Evolutionary conservation across 228 moss, liverwort and hornwort species (phyloP).

Genomic region (Sphagnum fallax): DNA sequence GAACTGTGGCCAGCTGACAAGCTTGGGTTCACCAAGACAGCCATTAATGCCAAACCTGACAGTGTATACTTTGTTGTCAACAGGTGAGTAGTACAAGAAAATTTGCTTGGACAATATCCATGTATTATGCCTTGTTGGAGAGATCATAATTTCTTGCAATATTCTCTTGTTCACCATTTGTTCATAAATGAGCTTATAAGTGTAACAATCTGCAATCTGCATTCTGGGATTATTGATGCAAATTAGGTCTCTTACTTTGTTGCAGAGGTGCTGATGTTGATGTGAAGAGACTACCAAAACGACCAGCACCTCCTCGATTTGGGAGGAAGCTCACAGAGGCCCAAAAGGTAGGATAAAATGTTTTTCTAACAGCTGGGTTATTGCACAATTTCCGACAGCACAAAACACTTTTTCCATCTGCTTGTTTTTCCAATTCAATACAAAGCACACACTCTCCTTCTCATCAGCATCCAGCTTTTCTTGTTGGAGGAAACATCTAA

Average conservation of each 20-base stretch:
- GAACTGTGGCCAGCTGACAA: slow-evolving; percentile 97
- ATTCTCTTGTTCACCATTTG: too few relatives aligned
- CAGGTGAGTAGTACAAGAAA: slow-evolving; percentile 24
- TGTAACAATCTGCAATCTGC: too few relatives aligned
- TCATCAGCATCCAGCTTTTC: background rate
- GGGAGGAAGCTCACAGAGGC: slow-evolving; percentile 82
- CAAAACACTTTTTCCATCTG: background rate
- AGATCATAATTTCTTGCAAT: too few relatives aligned
- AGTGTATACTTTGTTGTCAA: slow-evolving; percentile 89
- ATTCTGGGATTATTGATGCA: too few relatives aligned
- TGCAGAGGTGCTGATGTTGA: slow-evolving; percentile 83
- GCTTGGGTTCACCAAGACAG: slow-evolving; percentile 77
- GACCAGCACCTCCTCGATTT: slow-evolving; percentile 87
- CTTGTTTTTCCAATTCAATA: background rate
- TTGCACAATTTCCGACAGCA: background rate
- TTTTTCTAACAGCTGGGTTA: background rate
- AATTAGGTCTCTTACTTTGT: too few relatives aligned
- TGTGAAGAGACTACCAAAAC: slow-evolving; percentile 80
- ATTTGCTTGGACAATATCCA: background rate
- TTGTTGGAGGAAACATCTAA: too few relatives aligned
- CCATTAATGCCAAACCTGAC: slow-evolving; percentile 74
- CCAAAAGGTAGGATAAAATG: slow-evolving; percentile 58
- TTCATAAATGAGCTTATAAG: too few relatives aligned
- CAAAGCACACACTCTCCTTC: background rate
- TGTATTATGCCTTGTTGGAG: too few relatives aligned